Conservation (phyloP, 306 rosid species). For the Begonia peltatifolia region DNA sequence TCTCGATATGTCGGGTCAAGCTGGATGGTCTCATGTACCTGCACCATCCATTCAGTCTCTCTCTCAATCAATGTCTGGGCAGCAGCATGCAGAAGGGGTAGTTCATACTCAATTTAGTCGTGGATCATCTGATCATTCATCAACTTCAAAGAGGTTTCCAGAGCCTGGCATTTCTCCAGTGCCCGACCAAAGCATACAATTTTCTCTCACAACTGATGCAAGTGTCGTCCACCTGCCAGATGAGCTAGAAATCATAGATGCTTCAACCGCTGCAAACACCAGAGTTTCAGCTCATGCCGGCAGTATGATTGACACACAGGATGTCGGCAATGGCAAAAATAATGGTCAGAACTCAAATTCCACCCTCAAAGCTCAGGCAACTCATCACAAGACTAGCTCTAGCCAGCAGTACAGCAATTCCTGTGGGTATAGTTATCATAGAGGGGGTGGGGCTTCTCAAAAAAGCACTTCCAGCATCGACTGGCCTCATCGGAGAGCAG, state of each 20-base stretch:
- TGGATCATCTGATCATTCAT: constrained; percentile 42
- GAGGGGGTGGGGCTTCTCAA: constrained; percentile 42
- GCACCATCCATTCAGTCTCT: constrained; percentile 45
- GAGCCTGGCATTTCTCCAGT: constrained; percentile 36
- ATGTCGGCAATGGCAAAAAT: constrained; percentile 25
- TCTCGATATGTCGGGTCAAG: constrained; percentile 64
- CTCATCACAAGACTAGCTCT: constrained; percentile 32
- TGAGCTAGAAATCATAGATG: constrained; percentile 59
- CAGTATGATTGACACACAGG: constrained; percentile 24
- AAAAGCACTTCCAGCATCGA: constrained; percentile 57
- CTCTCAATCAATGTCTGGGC: constrained; percentile 60
- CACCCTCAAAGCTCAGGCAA: constrained; percentile 27
- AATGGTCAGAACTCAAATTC: constrained; percentile 34
- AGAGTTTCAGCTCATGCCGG: constrained; percentile 28
- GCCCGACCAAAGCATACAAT: constrained; percentile 41
- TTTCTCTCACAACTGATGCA: constrained; percentile 38
- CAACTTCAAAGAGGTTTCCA: constrained; percentile 36
- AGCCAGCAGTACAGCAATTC: constrained; percentile 53
- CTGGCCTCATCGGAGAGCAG: constrained; percentile 64
- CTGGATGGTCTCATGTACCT: constrained; percentile 72
- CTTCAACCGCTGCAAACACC: constrained; percentile 30
- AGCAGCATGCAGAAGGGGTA: constrained; percentile 39
- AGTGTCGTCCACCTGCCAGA: constrained; percentile 54
- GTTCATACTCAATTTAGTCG: constrained; percentile 49
- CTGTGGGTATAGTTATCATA: constrained; percentile 49